Conservation (phyloP, 2,329 filamentous ascomycete species). For the Zasmidium citrigriseum region DNA sequence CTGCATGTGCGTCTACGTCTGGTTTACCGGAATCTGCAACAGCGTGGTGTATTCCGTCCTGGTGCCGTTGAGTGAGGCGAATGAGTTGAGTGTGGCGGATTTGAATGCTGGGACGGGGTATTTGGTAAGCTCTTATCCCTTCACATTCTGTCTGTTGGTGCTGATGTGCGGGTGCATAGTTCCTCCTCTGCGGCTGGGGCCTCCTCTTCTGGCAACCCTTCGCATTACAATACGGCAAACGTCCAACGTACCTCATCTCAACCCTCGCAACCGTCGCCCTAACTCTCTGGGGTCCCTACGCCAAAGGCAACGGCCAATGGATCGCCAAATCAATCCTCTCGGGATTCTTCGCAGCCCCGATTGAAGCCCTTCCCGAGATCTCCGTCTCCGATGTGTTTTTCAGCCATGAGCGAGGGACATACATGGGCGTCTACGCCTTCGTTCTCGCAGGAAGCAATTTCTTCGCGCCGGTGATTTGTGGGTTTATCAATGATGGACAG, state of each 20-base stretch:
- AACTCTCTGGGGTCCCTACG: slow-evolving; percentile 48
- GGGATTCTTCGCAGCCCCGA: slow-evolving; percentile 51
- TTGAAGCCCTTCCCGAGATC: slow-evolving; percentile 49
- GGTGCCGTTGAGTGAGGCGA: slow-evolving; percentile 49
- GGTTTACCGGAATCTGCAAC: slow-evolving; percentile 52
- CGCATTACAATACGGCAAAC: slow-evolving; percentile 55
- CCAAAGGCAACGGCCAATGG: slow-evolving; percentile 49
- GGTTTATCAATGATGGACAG: slow-evolving; percentile 50
- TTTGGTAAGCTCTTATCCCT: slow-evolving; percentile 8
- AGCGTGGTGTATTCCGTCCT: slow-evolving; percentile 55
- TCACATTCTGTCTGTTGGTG: slow-evolving; percentile 14
- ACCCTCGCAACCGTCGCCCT: slow-evolving; percentile 42
- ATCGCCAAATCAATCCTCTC: slow-evolving; percentile 49
- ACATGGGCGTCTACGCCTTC: slow-evolving; percentile 30
- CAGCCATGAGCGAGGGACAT: slow-evolving; percentile 30
- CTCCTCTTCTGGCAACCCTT: slow-evolving; percentile 56
- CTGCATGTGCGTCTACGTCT: slow-evolving; percentile 48
- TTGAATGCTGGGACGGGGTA: slow-evolving; percentile 52
- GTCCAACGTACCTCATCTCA: slow-evolving; percentile 50
- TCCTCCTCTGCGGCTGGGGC: slow-evolving; percentile 38
- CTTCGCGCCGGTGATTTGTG: slow-evolving; percentile 46
- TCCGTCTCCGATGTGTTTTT: slow-evolving; percentile 30
- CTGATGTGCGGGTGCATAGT: too few species aligned
- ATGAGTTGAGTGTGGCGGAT: slow-evolving; percentile 46
- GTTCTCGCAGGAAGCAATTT: slow-evolving; percentile 22